Conservation (phyloP, 164 flowering plant genomes). For the Litsea cubeba region DNA sequence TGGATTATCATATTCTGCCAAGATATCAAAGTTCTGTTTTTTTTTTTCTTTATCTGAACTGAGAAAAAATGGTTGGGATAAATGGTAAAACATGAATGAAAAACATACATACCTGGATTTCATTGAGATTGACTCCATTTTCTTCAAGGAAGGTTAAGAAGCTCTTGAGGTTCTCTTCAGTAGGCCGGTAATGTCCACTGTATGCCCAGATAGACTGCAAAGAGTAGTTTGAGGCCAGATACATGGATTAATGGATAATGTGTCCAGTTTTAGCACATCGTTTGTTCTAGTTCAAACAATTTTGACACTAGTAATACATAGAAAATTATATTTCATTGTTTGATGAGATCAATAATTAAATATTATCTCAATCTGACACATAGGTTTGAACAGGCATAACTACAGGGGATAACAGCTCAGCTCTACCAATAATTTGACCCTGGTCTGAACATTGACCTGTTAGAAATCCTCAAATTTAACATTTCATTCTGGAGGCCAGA, state of each 20-base stretch:
- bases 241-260: not conserved
- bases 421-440: not conserved
- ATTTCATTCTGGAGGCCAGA: no score
- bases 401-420: not conserved
- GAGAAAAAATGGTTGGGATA: not conserved
- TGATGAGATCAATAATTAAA: not conserved
- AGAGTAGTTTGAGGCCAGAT: not conserved
- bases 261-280: not conserved
- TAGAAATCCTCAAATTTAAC: not conserved
- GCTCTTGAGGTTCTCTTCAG: conserved; percentile 55
- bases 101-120: conserved; percentile 51
- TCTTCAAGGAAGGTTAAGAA: conserved; percentile 54
- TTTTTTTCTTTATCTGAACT: not conserved
- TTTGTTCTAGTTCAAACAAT: not conserved
- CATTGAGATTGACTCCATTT: conserved; percentile 58
- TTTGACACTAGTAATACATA: not conserved
- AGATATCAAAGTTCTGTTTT: not conserved
- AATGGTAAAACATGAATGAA: not conserved
- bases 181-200: conserved; percentile 91
- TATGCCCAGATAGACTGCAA: conserved; percentile 79
- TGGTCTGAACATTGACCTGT: not conserved
- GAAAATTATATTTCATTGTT: not conserved
- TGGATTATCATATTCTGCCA: not conserved
- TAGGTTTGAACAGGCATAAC: not conserved
- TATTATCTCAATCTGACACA: not conserved